These are phyloP conservation scores for Deinandra increscens DNA, from an alignment of 129 eudicot species.

Conservation along the genomic window DNA sequence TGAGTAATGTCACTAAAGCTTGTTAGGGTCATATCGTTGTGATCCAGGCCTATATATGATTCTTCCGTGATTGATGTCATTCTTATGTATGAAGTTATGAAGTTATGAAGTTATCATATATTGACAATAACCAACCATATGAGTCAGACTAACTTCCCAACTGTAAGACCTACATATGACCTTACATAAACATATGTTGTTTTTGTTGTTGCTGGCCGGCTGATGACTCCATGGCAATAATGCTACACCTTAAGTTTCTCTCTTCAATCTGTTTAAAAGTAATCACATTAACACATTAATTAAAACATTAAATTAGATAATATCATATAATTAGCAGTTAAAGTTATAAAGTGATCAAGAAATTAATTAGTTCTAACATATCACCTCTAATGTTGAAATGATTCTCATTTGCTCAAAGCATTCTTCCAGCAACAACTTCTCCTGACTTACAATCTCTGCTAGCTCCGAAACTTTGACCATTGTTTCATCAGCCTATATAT, in stretches of 20 bases:
- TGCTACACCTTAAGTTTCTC: constrained; percentile 44
- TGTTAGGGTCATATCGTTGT: too few species aligned
- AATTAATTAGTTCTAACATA: not conserved
- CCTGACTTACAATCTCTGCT: constrained; percentile 58
- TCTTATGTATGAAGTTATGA: too few species aligned
- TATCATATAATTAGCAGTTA: not conserved
- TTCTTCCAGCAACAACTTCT: constrained; percentile 67
- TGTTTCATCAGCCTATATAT: constrained; percentile 44
- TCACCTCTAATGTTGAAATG: constrained; percentile 65
- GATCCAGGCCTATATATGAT: too few species aligned
- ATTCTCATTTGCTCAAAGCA: constrained; percentile 55
- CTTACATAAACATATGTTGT: constrained; percentile 2
- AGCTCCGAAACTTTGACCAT: constrained; percentile 44
- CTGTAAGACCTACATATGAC: too few species aligned
- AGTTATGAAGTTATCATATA: not conserved
- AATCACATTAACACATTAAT: constrained; percentile 17
- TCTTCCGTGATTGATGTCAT: too few species aligned
- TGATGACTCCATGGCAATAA: constrained; percentile 34
- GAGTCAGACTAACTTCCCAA: not conserved
- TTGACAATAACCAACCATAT: not conserved
- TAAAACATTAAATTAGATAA: not conserved
- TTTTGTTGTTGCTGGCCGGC: constrained; percentile 22
- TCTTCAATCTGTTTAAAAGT: constrained; percentile 45
- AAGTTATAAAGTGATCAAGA: not conserved
- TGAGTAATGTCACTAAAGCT: too few species aligned